Conservation (phyloP, 768 basidiomycete genomes). For the Mycena haematopus region DNA sequence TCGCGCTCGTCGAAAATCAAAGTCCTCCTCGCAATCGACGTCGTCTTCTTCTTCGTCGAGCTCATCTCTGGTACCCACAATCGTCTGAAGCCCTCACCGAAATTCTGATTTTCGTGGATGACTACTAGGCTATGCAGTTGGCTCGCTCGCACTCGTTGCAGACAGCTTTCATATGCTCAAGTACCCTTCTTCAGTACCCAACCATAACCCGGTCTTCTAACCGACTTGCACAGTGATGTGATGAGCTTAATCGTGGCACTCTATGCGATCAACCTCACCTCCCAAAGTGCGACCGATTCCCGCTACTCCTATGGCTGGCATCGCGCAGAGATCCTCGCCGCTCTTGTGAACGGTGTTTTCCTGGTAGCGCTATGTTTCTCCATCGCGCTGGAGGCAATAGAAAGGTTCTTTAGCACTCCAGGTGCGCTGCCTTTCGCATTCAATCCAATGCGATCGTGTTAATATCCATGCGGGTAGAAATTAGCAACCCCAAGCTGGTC, state of each 20-base stretch:
- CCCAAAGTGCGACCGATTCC: conserved; percentile 62
- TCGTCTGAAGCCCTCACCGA: too few relatives aligned
- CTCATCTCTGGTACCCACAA: conserved; percentile 68
- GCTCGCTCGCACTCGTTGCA: conserved; percentile 92
- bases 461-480: conserved; percentile 57
- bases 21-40: conserved; percentile 82
- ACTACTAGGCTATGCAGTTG: conserved; percentile 88
- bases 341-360: conserved; percentile 96
- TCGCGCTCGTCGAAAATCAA: conserved; percentile 79
- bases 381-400: conserved; percentile 90
- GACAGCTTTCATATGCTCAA: conserved; percentile 99
- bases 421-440: conserved; percentile 50
- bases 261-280: conserved; percentile 91
- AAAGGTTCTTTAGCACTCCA: conserved; percentile 85
- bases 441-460: background rate
- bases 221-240: conserved; percentile 74
- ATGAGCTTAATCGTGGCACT: conserved; percentile 94
- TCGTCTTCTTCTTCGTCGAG: conserved; percentile 87
- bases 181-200: conserved; percentile 50
- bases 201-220: conserved; percentile 4
- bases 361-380: conserved; percentile 96
- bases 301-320: conserved; percentile 99
- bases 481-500: conserved; percentile 86
- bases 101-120: background rate
- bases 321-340: conserved; percentile 94